Evolutionary conservation across 108 stramenopile species (phyloP).

Genomic region (Cylindrotheca closterium): DNA sequence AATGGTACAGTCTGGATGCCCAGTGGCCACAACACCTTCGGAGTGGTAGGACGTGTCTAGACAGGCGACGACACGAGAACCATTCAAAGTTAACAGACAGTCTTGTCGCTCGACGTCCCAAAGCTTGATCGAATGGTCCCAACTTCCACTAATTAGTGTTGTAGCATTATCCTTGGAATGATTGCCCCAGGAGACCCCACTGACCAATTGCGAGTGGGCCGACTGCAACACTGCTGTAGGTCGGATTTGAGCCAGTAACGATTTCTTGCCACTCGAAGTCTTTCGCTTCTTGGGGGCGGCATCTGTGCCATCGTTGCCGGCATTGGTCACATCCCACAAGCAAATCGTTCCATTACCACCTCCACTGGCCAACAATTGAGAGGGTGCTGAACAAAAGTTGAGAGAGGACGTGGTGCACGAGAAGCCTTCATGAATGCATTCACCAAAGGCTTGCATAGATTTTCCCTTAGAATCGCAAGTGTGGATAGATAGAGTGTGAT

Average conservation of each 20-base stretch:
- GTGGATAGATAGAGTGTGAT: conserved; percentile 71
- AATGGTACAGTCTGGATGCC: conserved; percentile 83
- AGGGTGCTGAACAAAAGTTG: conserved; percentile 25
- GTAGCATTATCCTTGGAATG: conserved; percentile 18
- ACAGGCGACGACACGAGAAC: conserved; percentile 70
- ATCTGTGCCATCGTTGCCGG: background rate
- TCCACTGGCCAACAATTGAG: conserved; percentile 59
- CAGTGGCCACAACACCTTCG: conserved; percentile 74
- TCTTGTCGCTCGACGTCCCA: conserved; percentile 76
- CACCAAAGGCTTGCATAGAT: conserved; percentile 17
- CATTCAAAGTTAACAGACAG: conserved; percentile 78
- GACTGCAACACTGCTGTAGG: conserved; percentile 12
- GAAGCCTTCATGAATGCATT: conserved; percentile 32
- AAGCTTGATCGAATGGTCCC: conserved; percentile 80
- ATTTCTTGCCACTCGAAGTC: conserved; percentile 11
- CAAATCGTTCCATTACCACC: conserved; percentile 75
- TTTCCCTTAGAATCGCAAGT: conserved; percentile 16
- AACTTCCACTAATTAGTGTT: conserved; percentile 68
- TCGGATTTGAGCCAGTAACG: conserved; percentile 9
- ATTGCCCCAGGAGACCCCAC: conserved; percentile 71
- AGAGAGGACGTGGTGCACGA: conserved; percentile 54
- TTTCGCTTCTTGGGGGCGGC: conserved; percentile 23
- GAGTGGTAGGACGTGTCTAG: conserved; percentile 73
- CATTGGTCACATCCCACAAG: conserved; percentile 54
- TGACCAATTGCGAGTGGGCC: conserved; percentile 76